Percentiles rank a stretch among this genome's conserved stretches.
Conservation (phyloP, 352 stramenopile species). For the Globisporangium paroecandrum region DNA sequence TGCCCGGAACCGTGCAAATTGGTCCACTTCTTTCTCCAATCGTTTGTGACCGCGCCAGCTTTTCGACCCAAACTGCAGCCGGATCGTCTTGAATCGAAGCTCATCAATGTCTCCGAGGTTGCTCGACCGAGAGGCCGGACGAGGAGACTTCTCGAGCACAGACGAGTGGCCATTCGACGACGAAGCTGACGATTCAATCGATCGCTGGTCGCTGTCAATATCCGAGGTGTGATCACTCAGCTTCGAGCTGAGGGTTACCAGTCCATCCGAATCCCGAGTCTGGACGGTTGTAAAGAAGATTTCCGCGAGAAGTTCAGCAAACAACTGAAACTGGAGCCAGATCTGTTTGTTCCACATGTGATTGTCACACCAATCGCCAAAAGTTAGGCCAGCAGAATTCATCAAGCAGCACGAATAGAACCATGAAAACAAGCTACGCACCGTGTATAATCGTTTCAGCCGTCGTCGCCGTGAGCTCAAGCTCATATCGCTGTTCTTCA, state of each 20-base stretch:
- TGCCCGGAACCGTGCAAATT: constrained; percentile 50
- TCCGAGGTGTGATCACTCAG: constrained; percentile 27
- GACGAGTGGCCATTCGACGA: constrained; percentile 15
- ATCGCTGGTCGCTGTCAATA: constrained; percentile 20
- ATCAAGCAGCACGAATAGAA: not conserved
- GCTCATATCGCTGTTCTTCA: constrained; percentile 37
- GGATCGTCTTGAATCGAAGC: constrained; percentile 50
- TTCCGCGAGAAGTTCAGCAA: constrained; percentile 60
- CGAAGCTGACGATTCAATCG: constrained; percentile 28
- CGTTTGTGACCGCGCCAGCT: constrained; percentile 69
- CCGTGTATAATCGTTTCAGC: constrained; percentile 57
- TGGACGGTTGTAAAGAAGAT: constrained; percentile 60
- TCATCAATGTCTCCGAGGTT: constrained; percentile 44
- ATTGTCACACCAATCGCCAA: not conserved
- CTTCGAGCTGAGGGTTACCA: not conserved
- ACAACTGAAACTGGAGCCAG: constrained; percentile 76
- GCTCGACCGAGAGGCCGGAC: not conserved
- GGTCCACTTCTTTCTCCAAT: constrained; percentile 43
- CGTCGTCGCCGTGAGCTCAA: constrained; percentile 40
- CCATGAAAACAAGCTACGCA: constrained; percentile 17
- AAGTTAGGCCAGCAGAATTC: not conserved
- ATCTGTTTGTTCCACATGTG: constrained; percentile 33
- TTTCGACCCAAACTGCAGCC: constrained; percentile 63
- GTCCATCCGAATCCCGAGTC: constrained; percentile 25
- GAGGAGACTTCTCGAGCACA: not conserved